Evolutionary conservation across 306 rosid genomes (phyloP), one percentile per base, ranked within the genome.

Genomic region (Sphenostylis stenocarpa): DNA sequence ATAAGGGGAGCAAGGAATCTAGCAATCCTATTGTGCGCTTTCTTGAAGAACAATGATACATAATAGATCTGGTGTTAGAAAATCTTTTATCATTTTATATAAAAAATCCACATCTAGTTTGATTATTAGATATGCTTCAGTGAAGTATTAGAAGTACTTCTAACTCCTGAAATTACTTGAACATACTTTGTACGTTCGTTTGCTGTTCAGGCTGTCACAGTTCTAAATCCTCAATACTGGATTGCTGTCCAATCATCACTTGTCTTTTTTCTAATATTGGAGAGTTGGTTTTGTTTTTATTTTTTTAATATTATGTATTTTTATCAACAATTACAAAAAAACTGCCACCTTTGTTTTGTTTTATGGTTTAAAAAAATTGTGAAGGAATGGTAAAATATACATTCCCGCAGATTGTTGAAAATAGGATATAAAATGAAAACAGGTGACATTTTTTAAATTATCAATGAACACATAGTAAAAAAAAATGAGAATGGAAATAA

Each of bases 381-480:
- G 56, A 47, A 66, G 47, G 33, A 77, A 38, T 77, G 17, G 4
- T 20, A 20, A 48, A 75, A 75, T 31, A 34, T 47, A 24, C 29
- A 51, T 51, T 76, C 60, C 36, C 23, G 4, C 29, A 64, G 12
- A 64, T 63, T 49, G 65, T 53, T 77, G 15, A 66, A 21, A 76
- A 48, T 15, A 12, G 56, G 44, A 52, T 24, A 51, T 65, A 52
- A 36, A 63, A 23, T 36, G 65, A 51, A 49, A 51, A 49, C 48
- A 33, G 28, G n/a, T n/a, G 23, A 6, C 21, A 4, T 8, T 65
- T 52, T 52, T 36, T n/a, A 28, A 67, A 20, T 33, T 41, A 67
- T 39, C 75, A 53, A n/a, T 10, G 67, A 26, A 26, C 67, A 12
- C 17, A 23, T 23, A 49, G 34, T 34, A 75, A 75, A 38, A 29